Percentiles rank a stretch among this genome's conserved stretches.
These are phyloP conservation scores for Rhodotorula sp. DNA, from an alignment of 1,284 basidiomycete genomes.

Conservation along the genomic window DNA sequence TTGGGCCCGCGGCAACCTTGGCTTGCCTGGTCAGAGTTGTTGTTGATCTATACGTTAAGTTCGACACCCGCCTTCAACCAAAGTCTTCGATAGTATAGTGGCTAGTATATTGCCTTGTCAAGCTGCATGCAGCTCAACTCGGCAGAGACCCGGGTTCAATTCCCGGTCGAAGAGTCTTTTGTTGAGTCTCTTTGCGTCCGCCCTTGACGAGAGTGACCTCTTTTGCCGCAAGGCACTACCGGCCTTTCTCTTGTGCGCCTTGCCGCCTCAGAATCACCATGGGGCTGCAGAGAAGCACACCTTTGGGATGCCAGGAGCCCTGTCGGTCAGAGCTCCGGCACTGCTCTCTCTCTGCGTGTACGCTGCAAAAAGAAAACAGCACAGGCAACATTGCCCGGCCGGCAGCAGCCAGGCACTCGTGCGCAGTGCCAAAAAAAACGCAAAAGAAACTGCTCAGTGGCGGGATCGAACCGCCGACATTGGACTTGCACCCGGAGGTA, in stretches of 20 bases:
- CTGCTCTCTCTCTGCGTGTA: too few relatives aligned
- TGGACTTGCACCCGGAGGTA: neutral
- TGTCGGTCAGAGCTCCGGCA: too few relatives aligned
- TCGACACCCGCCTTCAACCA: neutral
- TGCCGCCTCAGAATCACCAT: too few relatives aligned
- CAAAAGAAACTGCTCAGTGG: neutral
- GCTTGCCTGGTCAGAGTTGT: neutral
- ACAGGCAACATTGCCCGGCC: too few relatives aligned
- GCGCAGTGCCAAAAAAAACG: neutral
- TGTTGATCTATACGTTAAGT: neutral
- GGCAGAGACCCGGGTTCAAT: constrained; percentile 11
- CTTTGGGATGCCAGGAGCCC: too few relatives aligned
- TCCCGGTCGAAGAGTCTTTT: constrained; percentile 1
- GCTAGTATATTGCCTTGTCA: constrained; percentile 11
- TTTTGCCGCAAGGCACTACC: too few relatives aligned
- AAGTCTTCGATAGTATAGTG: constrained; percentile 7
- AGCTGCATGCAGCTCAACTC: neutral
- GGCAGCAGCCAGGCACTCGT: too few relatives aligned
- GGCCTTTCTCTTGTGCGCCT: too few relatives aligned
- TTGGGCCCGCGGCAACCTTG: neutral
- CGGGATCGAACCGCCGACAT: constrained; percentile 9
- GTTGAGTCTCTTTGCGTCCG: too few relatives aligned
- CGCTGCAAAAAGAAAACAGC: too few relatives aligned
- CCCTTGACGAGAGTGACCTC: too few relatives aligned
- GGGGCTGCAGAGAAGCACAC: too few relatives aligned